Percentiles rank a stretch among this genome's conserved stretches.
Conservation (phyloP, 2,329 filamentous ascomycete genomes). For the Lasiodiplodia citricola region DNA sequence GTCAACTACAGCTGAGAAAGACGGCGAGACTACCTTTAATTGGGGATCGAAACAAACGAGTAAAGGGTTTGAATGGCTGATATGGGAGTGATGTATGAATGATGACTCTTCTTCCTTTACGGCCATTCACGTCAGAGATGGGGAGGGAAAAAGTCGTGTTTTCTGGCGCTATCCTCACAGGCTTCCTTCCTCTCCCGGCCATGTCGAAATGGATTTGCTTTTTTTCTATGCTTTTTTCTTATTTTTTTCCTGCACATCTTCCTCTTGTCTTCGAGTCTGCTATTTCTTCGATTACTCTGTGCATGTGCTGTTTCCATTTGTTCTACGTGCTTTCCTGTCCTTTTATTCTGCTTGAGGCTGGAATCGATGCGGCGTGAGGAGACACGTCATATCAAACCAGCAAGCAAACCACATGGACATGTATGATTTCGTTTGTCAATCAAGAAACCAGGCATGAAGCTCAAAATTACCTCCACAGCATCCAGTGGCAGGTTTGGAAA, state of each 20-base stretch:
- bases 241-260: background rate
- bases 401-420: background rate
- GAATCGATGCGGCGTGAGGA: background rate
- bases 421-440: constrained; percentile 2
- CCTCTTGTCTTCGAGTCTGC: background rate
- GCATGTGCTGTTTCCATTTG: background rate
- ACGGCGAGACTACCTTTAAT: background rate
- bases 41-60: background rate
- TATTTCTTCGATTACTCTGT: background rate
- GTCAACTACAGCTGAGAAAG: background rate
- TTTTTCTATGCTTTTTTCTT: background rate
- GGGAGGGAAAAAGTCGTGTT: background rate
- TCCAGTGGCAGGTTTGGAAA: no score
- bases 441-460: background rate
- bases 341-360: background rate
- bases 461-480: no score
- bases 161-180: background rate
- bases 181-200: background rate
- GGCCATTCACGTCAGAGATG: background rate
- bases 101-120: background rate
- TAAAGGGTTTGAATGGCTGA: background rate
- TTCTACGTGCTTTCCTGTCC: background rate
- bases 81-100: background rate
- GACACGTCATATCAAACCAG: background rate
- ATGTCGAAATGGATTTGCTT: background rate